Conservation (phyloP, 441 rosid genomes). For the Eruca vesicaria region DNA sequence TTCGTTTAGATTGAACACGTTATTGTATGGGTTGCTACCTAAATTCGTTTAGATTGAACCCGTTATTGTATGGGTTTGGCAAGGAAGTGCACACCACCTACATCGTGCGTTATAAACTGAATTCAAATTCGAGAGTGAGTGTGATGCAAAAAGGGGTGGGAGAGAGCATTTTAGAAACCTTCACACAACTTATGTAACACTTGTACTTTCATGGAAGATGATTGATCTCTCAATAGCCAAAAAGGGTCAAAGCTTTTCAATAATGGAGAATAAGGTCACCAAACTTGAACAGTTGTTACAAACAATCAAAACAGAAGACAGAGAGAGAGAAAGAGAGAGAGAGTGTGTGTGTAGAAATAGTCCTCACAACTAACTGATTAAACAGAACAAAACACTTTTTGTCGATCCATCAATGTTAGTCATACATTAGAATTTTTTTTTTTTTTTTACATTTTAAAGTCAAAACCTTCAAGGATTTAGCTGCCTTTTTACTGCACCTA, state of each 20-base stretch:
- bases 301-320: constrained; percentile 24
- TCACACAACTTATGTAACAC: not conserved
- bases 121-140: not conserved
- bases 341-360: not conserved
- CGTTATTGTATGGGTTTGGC: too few relatives aligned
- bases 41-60: too few relatives aligned
- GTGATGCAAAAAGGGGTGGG: not conserved
- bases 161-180: not conserved
- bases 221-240: constrained; percentile 7
- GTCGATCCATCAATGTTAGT: constrained; percentile 10
- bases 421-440: constrained; percentile 21
- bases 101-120: not conserved
- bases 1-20: too few relatives aligned
- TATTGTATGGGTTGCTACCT: too few relatives aligned
- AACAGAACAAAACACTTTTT: constrained; percentile 9
- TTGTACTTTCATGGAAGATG: not conserved
- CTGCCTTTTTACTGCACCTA: constrained; percentile 4
- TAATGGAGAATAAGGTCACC: constrained; percentile 23
- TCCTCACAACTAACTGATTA: constrained; percentile 19
- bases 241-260: constrained; percentile 13
- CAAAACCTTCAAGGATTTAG: constrained; percentile 17
- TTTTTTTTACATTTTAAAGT: constrained; percentile 4
- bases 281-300: constrained; percentile 26
- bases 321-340: constrained; percentile 14
- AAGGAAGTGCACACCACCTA: too few relatives aligned